Percentiles rank a stretch among this genome's conserved stretches.
Conservation (phyloP, 2,329 filamentous ascomycete species). For the Talaromyces marneffei region DNA sequence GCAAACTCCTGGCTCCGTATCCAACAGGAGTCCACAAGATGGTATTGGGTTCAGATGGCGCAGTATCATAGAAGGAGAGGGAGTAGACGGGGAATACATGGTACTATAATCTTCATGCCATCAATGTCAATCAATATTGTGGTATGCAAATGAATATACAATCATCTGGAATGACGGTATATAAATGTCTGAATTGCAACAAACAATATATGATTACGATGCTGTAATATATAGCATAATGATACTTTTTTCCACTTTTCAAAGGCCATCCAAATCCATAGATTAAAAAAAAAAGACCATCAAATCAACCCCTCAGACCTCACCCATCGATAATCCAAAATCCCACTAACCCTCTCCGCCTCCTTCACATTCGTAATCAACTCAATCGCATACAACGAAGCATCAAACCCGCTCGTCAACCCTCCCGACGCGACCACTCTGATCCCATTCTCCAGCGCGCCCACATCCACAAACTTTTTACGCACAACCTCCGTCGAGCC, state of each 20-base stretch:
- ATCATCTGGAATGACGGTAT: neutral
- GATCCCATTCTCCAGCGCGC: constrained; percentile 3
- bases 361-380: neutral
- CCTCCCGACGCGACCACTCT: constrained; percentile 7
- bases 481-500: neutral
- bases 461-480: constrained; percentile 3
- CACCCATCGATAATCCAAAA: neutral
- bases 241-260: neutral
- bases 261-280: neutral
- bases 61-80: constrained; percentile 25
- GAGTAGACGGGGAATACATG: constrained; percentile 28
- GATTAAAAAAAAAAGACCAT: neutral
- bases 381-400: constrained; percentile 3
- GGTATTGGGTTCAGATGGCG: constrained; percentile 25
- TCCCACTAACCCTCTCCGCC: neutral
- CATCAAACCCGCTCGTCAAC: constrained; percentile 6
- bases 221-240: constrained; percentile 2
- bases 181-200: neutral
- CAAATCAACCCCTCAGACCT: neutral
- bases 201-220: neutral
- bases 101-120: constrained; percentile 21
- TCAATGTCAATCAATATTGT: neutral
- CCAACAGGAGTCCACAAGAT: neutral
- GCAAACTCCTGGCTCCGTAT: neutral
- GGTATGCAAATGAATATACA: neutral